Percentiles rank a stretch among this genome's conserved stretches.
Evolutionary conservation across 257 asterid genomes (phyloP).

Genomic region (Solanum lycopersicoides): DNA sequence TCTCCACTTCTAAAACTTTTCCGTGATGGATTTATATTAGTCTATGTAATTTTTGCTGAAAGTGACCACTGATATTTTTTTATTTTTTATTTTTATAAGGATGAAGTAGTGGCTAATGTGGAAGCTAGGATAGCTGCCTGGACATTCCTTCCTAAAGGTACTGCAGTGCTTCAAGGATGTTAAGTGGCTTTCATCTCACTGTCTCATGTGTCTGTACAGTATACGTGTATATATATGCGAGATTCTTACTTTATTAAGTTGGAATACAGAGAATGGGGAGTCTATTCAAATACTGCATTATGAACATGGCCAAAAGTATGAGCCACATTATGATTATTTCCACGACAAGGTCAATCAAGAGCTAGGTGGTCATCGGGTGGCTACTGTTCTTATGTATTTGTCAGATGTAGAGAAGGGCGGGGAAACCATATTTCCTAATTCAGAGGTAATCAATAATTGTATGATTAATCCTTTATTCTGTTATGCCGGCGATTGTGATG

Average conservation of each 20-base stretch:
- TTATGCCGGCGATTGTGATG: background rate
- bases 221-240: background rate
- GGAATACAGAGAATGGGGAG: slow-evolving; percentile 67
- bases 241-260: slow-evolving; percentile 1
- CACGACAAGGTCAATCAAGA: slow-evolving; percentile 68
- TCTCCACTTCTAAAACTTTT: background rate
- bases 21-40: background rate
- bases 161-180: background rate
- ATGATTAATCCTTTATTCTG: background rate
- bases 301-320: slow-evolving; percentile 88
- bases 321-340: slow-evolving; percentile 84
- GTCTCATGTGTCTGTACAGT: background rate
- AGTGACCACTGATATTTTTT: background rate
- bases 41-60: background rate
- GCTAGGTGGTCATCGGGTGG: slow-evolving; percentile 85
- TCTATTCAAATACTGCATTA: slow-evolving; percentile 78
- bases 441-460: slow-evolving; percentile 29
- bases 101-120: slow-evolving; percentile 43
- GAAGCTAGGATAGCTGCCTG: slow-evolving; percentile 84
- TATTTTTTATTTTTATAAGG: slow-evolving; percentile 25
- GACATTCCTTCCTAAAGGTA: slow-evolving; percentile 96
- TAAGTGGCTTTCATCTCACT: background rate
- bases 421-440: slow-evolving; percentile 75
- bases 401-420: slow-evolving; percentile 71
- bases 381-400: slow-evolving; percentile 90